Percentiles rank a stretch among this genome's conserved stretches.
Evolutionary conservation across 129 eudicot genomes (phyloP).

Genomic region (Helichrysum umbraculigerum): DNA sequence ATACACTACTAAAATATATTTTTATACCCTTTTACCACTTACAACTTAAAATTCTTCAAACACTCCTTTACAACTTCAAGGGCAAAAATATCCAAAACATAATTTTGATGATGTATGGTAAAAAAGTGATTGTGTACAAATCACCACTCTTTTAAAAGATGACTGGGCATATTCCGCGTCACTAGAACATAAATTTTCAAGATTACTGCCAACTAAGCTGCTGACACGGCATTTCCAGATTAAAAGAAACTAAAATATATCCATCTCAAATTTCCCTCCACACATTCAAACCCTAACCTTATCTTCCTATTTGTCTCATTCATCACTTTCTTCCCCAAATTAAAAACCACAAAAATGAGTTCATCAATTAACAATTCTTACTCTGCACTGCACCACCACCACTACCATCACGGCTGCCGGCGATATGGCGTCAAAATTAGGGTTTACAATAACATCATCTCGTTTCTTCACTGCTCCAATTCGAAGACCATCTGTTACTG

Average conservation of each 20-base stretch:
- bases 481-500: constrained; percentile 43
- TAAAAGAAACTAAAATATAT: constrained; percentile 10
- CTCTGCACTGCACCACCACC: constrained; percentile 22
- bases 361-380: constrained; percentile 23
- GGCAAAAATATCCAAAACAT: too few relatives aligned
- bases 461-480: constrained; percentile 54
- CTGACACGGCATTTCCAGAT: constrained; percentile 25
- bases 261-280: constrained; percentile 55
- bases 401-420: constrained; percentile 32
- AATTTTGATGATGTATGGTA: too few relatives aligned
- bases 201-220: constrained; percentile 12
- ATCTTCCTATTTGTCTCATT: constrained; percentile 38
- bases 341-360: constrained; percentile 36
- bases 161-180: constrained; percentile 2
- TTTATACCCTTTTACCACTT: too few relatives aligned
- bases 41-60: too few relatives aligned
- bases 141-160: too few relatives aligned
- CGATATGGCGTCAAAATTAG: constrained; percentile 75
- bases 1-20: too few relatives aligned
- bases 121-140: too few relatives aligned
- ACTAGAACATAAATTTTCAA: not conserved
- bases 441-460: constrained; percentile 55
- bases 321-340: constrained; percentile 27
- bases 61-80: too few relatives aligned
- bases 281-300: constrained; percentile 59